Conservation (phyloP, 2,329 filamentous ascomycete species). For the Diplodia corticola region DNA sequence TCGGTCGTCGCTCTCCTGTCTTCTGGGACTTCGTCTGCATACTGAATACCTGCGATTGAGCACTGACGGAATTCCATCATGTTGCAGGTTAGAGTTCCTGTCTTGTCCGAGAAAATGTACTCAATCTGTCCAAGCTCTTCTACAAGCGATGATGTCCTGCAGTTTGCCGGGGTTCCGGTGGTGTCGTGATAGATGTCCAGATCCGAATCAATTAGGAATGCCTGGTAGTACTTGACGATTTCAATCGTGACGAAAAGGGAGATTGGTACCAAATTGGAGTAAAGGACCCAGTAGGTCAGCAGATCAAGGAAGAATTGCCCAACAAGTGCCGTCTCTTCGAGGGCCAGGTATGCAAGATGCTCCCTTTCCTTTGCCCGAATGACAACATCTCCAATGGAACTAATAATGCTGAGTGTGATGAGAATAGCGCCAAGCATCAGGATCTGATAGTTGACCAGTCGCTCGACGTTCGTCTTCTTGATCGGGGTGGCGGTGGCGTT, state of each 20-base stretch:
- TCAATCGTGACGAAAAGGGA: slow-evolving; percentile 97
- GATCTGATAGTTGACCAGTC: slow-evolving; percentile 90
- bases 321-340: slow-evolving; percentile 53
- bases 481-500: slow-evolving; percentile 97
- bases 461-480: slow-evolving; percentile 94
- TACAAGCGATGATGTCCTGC: slow-evolving; percentile 91
- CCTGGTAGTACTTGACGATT: slow-evolving; percentile 96
- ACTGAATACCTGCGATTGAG: slow-evolving; percentile 89
- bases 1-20: slow-evolving; percentile 79
- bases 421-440: slow-evolving; percentile 85
- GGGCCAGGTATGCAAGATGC: slow-evolving; percentile 71
- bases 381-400: slow-evolving; percentile 86
- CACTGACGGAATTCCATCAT: slow-evolving; percentile 99
- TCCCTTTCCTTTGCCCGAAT: slow-evolving; percentile 64
- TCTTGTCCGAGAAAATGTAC: slow-evolving; percentile 98
- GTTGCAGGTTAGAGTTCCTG: slow-evolving; percentile 95
- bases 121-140: slow-evolving; percentile 98
- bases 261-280: slow-evolving; percentile 94
- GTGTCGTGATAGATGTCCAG: slow-evolving; percentile 97
- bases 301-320: slow-evolving; percentile 89
- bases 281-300: slow-evolving; percentile 97
- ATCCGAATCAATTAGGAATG: slow-evolving; percentile 96
- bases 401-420: slow-evolving; percentile 80
- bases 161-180: slow-evolving; percentile 92
- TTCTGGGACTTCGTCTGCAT: slow-evolving; percentile 87